Evolutionary conservation across 805 yeast genomes (phyloP).

Genomic region (Teunomyces barrocoloradensis): DNA sequence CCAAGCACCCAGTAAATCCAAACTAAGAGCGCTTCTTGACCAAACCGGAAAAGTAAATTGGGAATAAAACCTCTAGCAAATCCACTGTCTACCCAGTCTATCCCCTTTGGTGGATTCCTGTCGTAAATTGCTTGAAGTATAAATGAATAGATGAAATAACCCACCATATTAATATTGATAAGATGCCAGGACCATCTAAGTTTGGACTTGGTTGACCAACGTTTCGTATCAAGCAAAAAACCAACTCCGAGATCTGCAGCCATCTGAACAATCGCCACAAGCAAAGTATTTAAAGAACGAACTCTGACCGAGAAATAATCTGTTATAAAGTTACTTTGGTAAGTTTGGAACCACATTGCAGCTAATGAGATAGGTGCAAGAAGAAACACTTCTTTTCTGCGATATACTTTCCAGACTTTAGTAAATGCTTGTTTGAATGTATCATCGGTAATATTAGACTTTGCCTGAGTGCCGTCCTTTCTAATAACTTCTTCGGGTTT

Average conservation of each 20-base stretch:
- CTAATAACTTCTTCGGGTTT: constrained; percentile 1
- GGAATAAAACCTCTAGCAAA: constrained; percentile 1
- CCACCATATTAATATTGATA: background rate
- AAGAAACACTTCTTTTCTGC: constrained; percentile 2
- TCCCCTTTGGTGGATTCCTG: background rate
- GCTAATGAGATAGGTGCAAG: constrained; percentile 2
- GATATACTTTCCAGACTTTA: constrained; percentile 1
- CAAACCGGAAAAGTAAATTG: background rate
- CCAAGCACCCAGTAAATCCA: constrained; percentile 4
- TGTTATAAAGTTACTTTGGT: background rate
- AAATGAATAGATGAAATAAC: constrained; percentile 1
- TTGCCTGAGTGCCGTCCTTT: constrained; percentile 1
- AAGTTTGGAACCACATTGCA: constrained; percentile 4
- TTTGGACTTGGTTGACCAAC: constrained; percentile 1
- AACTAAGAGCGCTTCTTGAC: constrained; percentile 1
- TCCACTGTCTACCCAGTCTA: background rate
- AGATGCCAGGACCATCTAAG: constrained; percentile 4
- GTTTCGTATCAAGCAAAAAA: background rate
- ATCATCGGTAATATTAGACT: background rate
- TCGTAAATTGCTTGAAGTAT: constrained; percentile 1
- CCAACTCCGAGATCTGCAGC: constrained; percentile 3
- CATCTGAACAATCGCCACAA: constrained; percentile 1
- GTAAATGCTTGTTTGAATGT: background rate
- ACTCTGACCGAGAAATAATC: constrained; percentile 1
- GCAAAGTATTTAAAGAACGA: constrained; percentile 1